Evolutionary conservation across 352 stramenopile genomes (phyloP), one percentile per base, ranked within the genome.

Genomic region (Pythium dissotocum): DNA sequence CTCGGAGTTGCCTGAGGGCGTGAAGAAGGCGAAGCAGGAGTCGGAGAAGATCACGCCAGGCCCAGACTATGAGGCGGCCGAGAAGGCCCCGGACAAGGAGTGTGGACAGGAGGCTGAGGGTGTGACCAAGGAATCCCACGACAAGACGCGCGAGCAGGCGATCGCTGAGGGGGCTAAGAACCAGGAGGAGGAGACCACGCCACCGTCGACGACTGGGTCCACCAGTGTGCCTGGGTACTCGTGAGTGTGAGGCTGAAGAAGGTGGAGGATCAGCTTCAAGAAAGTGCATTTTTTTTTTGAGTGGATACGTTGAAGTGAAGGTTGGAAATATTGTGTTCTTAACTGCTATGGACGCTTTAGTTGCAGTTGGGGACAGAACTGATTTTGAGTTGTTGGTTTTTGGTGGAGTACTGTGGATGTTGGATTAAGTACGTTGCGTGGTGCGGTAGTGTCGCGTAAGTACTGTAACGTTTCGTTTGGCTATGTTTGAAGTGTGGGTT

Each of bases 171-270:
- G 76, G 42, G 70, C 83, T 13, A 89, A 88, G 72, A 78, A 16
- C 0, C 82, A 91, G 70, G 79, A 85, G 52, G 82, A 91, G 48
- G 82, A 93, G 64, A 93, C 85, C 33, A 93, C 85, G 32, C 83
- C 68, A 2, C 78, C 73, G 2, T 54, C 70, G 24, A 61, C 6
- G 40, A 70, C 42, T 71, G 58, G 65, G 9, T 35, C 16, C 16
- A 24, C 24, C 6, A 63, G 32, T 36, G 13, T 12, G n/a, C 54
- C 40, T 24, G 26, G 56, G 42, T 63, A 13, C 30, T 40, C 54
- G 40, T 54, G 65, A 4, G 36, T 1, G 35, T 59, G n/a, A 28
- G n/a, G 12, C n/a, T 24, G 21, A 24, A n/a, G 44, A 8, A 52
- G 5, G 14, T 52, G 44, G 18, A 18, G 6, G 1, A 4, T 18